Evolutionary conservation across 1,284 basidiomycete species (phyloP), one percentile per base, ranked within the genome.

Genomic region (Phellopilus nigrolimitatus): DNA sequence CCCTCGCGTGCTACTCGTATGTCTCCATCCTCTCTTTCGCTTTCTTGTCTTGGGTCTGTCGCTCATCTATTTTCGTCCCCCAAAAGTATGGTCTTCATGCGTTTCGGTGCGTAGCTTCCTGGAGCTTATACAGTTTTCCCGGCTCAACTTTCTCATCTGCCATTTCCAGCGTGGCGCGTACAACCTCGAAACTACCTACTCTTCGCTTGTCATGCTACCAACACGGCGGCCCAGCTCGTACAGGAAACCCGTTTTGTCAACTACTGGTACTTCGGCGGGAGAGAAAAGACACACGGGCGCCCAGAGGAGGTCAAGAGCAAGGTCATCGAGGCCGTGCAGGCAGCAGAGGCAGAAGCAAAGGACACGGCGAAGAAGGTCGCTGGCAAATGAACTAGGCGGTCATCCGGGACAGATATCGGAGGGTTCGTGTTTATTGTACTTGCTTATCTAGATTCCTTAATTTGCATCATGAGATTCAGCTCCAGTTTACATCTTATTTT

Each of bases 181-280:
- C 84, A 93, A 64, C 94, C 94, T 13, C 82, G 95, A 59, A 98
- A 98, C 69, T 93, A 95, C 73, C 78, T 97, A 50, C 78, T 97
- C 48, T 91, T 97, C 68, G 92, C 87, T 3, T 97, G 94, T 67
- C 94, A 97, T 70, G 72, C 79, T 13, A 95, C 92, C 49, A 97
- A 97, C 67, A 80, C 85, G 3, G 75, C 88, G n/a, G 88, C 93
- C 0, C 94, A 97, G 67, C 67, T 79, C 2, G 61, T 89, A 17
- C 92, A 97, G 68, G 88, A 85, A n/a, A 72, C 69, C 10, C 84
- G 94, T 34, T 97, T 93, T 66, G 63, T 88, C 54, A 88, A 94
- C 60, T 97, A 95, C 68, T 94, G 91, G 91, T 71, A 91, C 64
- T 72, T 80, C 46, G 89, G 89, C 46, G 88, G 89, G 17, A 77